Evolutionary conservation across 192 early-diverging fungal genomes (phyloP), one percentile per base, ranked within the genome.

Genomic region (Coemansia sp.): DNA sequence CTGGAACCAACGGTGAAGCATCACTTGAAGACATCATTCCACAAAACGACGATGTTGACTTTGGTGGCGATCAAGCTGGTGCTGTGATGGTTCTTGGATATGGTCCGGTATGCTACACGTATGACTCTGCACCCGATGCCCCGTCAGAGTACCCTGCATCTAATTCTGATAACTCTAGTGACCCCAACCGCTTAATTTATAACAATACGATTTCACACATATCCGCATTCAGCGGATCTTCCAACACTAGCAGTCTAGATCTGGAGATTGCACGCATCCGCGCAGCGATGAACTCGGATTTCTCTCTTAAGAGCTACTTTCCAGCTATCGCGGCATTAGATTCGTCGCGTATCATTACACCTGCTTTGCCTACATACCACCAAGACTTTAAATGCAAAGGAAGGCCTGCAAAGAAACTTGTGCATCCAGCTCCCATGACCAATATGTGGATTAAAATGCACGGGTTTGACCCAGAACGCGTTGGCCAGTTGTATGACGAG

Each of bases 391-490:
- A 30, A 5, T 71, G 69, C 62, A 22, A 46, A 5, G 56, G 55
- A 31, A 54, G 54, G 0, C 9, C 29, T 30, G 58, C 59, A 33
- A 32, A 54, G 54, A 39, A 46, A 23, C 55, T 78, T 23, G 51
- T 70, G 22, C 69, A 75, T 30, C 80, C 80, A 19, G 68, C 66
- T 17, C 68, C 61, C 19, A 63, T 83, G 72, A 31, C 66, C 0
- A 20, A 61, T 8, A 32, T 46, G 50, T 83, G 80, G 80, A 67
- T 83, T 10, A 61, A 60, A 4, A 83, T 83, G 80, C 75, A 83
- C 31, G 70, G 70, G 6, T 83, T 83, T 50, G 73, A 78, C 25
- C 53, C 55, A 3, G 59, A 39, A 20, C 72, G 57, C 1, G 72
- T 83, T 23, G 65, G 63, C 25, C 53, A 74, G 46, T 31, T 72